phyloP scores from a whole-genome alignment of 1,284 basidiomycete species.

The Phaffia rhodozyma region DNA sequence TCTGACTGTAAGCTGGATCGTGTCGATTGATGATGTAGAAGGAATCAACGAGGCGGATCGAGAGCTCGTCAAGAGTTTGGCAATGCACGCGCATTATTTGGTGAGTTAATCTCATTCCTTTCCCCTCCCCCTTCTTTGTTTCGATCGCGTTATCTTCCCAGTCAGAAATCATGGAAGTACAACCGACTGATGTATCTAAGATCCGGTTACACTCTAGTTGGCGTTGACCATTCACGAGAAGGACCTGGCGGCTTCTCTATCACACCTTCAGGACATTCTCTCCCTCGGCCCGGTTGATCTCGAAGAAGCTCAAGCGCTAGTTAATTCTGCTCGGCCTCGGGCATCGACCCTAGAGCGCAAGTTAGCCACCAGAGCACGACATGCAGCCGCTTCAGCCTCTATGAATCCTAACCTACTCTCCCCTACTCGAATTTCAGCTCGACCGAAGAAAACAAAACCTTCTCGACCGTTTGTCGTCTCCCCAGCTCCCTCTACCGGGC shows the following conservation, averaged over 20 bases:
- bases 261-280: slow-evolving; percentile 4
- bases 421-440: neutral
- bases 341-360: neutral
- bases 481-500: neutral
- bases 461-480: slow-evolving; percentile 1
- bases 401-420: neutral
- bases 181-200: too few relatives aligned
- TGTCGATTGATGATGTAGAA: neutral
- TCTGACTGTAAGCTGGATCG: neutral
- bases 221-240: slow-evolving; percentile 10
- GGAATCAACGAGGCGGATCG: neutral
- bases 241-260: neutral
- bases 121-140: too few relatives aligned
- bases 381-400: neutral
- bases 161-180: too few relatives aligned
- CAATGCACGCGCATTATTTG: slow-evolving; percentile 11
- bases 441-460: neutral
- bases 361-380: slow-evolving; percentile 3
- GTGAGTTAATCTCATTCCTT: neutral
- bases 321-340: too few relatives aligned
- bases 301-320: too few relatives aligned
- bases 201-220: neutral
- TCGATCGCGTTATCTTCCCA: too few relatives aligned
- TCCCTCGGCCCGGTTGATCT: neutral
- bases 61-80: slow-evolving; percentile 6